Evolutionary conservation across 345 rosid species (phyloP), one percentile per base, ranked within the genome.

Genomic region (Capsella bursapastoris): DNA sequence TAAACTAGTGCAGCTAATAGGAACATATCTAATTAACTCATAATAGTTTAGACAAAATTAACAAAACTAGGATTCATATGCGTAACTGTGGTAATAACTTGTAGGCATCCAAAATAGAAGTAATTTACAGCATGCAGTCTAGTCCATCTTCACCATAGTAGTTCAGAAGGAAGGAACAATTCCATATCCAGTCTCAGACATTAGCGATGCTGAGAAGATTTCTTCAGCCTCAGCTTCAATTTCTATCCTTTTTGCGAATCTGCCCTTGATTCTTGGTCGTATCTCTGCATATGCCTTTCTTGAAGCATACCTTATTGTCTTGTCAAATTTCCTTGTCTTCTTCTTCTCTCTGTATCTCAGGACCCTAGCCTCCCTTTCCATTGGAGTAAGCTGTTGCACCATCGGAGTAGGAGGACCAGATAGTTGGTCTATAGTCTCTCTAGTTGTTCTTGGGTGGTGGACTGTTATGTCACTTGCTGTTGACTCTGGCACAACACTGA

Each of bases 261-360:
- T 62, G 11, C 99, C 99, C 74, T 92, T 95, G 83, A 95, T 86
- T 35, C 99, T 77, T 8, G 97, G 99, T 61, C 99, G 85, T 50
- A 88, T 86, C 77, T 95, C 99, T 43, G 97, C 99, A 50, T 95
- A 92, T 4, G 99, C 97, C 81, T 95, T 92, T 78, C 99, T 86
- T 10, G 97, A 95, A 40, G 99, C 99, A 80, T 95, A 92, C 85
- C 99, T 82, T 66, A 92, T 95, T 12, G 99, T 95, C 83, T 95
- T 95, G 81, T 87, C 94, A 18, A 95, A 95, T 74, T 87, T 95
- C 65, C 99, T 82, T 0, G 80, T 80, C 85, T 95, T 95, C 90
- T 87, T 95, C 78, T 95, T 93, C 83, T 93, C 98, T 79, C 89
- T 93, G 87, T 93, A 93, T 68, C 98, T 87, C 14, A 89, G 58